These are phyloP conservation scores for Aureobasidium vineae DNA, from an alignment of 2,329 filamentous ascomycete genomes.

Conservation along the genomic window DNA sequence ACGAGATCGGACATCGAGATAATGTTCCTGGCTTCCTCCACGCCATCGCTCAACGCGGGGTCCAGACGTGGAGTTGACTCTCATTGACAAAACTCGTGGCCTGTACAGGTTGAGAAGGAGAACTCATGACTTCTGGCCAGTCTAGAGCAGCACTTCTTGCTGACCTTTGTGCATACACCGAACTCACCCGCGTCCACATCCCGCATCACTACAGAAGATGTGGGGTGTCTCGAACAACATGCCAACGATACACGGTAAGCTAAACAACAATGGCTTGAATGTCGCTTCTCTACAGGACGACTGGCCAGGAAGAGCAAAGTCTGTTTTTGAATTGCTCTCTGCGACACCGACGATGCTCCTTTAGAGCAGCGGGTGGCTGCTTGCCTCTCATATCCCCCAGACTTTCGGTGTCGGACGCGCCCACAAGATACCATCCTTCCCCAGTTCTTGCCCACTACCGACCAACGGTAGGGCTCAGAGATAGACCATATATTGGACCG, in stretches of 20 bases:
- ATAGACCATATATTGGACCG: neutral
- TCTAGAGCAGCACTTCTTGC: neutral
- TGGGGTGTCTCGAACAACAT: neutral
- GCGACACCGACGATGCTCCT: neutral
- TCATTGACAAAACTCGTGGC: neutral
- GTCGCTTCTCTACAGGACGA: neutral
- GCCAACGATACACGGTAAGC: neutral
- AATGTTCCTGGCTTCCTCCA: neutral
- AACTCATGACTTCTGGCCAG: neutral
- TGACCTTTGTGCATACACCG: constrained; percentile 1
- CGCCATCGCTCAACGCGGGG: neutral
- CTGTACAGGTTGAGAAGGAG: neutral
- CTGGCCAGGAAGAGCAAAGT: neutral
- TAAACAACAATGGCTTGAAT: neutral
- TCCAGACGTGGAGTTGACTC: neutral
- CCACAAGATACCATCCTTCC: neutral
- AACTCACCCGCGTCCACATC: constrained; percentile 10
- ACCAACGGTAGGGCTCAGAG: neutral
- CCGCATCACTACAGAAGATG: neutral
- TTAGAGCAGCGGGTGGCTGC: neutral
- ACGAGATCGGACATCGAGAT: neutral
- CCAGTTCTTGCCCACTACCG: neutral
- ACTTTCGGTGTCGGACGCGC: neutral
- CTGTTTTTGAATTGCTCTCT: neutral
- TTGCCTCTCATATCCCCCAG: neutral